Evolutionary conservation across 345 rosid species (phyloP).

Genomic region (Reutealis trisperma): DNA sequence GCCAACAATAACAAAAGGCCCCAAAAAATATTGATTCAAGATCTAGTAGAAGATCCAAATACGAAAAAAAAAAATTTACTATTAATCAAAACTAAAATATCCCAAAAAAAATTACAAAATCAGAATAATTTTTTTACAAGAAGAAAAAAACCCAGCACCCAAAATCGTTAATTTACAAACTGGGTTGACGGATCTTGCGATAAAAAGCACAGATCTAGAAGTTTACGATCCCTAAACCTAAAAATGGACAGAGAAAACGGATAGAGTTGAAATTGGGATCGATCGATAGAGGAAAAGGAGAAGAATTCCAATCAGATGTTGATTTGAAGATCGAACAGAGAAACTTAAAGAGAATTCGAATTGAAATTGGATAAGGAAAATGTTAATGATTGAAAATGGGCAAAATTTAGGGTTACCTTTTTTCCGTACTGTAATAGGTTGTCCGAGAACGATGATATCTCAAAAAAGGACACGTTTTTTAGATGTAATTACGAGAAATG

Average conservation of each 20-base stretch:
- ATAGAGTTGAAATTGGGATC: conserved; percentile 10
- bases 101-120: conserved; percentile 9
- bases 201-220: conserved; percentile 11
- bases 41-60: conserved; percentile 27
- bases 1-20: neutral
- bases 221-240: conserved; percentile 33
- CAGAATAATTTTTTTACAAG: neutral
- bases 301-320: neutral
- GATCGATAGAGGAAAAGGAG: conserved; percentile 16
- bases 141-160: neutral
- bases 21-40: neutral
- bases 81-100: conserved; percentile 8
- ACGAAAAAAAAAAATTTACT: neutral
- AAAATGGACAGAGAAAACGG: conserved; percentile 9
- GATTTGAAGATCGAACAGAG: conserved; percentile 10
- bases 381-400: conserved; percentile 27
- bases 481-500: conserved; percentile 29
- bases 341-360: conserved; percentile 18
- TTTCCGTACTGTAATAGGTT: neutral
- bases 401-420: conserved; percentile 26
- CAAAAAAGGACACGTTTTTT: conserved; percentile 29
- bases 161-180: conserved; percentile 3
- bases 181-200: conserved; percentile 13
- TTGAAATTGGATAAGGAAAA: conserved; percentile 17
- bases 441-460: conserved; percentile 8